A percentile compares a stretch with the other conserved stretches of the same genome.
phyloP scores from a whole-genome alignment of 1,139 yeast species.

The Taiozyma sp. region DNA sequence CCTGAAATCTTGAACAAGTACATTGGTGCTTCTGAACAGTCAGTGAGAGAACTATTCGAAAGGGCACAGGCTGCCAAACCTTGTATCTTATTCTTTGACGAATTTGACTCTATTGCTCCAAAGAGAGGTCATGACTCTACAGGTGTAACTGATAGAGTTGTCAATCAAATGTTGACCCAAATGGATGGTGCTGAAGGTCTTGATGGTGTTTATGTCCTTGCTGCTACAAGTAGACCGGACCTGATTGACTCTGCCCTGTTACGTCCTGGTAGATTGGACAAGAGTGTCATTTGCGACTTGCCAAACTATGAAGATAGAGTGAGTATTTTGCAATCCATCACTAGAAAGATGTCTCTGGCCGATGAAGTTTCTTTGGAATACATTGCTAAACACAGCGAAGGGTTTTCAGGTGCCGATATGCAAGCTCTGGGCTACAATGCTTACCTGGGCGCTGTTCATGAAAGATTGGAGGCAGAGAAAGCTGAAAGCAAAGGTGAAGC shows the following conservation, averaged over 20 bases:
- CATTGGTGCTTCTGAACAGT: slow-evolving; percentile 96
- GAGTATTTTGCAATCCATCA: slow-evolving; percentile 65
- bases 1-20: slow-evolving; percentile 95
- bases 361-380: slow-evolving; percentile 47
- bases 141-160: slow-evolving; percentile 97
- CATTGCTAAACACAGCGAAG: slow-evolving; percentile 59
- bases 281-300: slow-evolving; percentile 84
- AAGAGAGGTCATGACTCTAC: slow-evolving; percentile 98
- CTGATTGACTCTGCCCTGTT: slow-evolving; percentile 90
- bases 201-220: slow-evolving; percentile 93
- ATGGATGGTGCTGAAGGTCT: slow-evolving; percentile 99
- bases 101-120: slow-evolving; percentile 95
- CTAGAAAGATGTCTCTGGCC: slow-evolving; percentile 45
- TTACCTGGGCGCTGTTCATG: slow-evolving; percentile 85
- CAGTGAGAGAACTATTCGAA: slow-evolving; percentile 88
- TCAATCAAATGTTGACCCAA: slow-evolving; percentile 93
- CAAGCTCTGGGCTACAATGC: slow-evolving; percentile 94
- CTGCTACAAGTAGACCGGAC: slow-evolving; percentile 95
- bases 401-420: slow-evolving; percentile 92
- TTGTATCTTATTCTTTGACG: slow-evolving; percentile 90
- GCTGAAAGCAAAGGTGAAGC: slow-evolving; percentile 28
- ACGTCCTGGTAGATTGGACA: slow-evolving; percentile 94
- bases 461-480: slow-evolving; percentile 46
- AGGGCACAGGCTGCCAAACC: slow-evolving; percentile 94
- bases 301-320: slow-evolving; percentile 67